Evolutionary conservation across 208 protist species (phyloP).

Genomic region (Trypanosoma lewisi): DNA sequence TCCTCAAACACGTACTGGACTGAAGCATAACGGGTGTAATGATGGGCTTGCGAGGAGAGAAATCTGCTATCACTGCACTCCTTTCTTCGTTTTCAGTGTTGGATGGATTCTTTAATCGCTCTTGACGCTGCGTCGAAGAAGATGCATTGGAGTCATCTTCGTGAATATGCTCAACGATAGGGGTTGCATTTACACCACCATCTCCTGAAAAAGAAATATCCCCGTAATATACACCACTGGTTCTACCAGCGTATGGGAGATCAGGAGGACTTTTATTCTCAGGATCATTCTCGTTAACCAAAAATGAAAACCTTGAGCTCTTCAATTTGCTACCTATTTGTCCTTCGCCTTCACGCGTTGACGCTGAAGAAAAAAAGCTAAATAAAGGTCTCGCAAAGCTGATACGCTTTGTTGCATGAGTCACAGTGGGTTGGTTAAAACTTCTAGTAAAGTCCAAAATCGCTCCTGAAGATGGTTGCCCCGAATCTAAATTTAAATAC

Average conservation of each 20-base stretch:
- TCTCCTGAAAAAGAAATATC: slow-evolving; percentile 22
- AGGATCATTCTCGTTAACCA: background rate
- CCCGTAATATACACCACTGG: slow-evolving; percentile 63
- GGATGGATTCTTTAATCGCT: background rate
- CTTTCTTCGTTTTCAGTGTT: background rate
- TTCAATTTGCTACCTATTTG: background rate
- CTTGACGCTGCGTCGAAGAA: background rate
- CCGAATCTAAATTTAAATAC: background rate
- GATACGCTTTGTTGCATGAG: slow-evolving; percentile 13
- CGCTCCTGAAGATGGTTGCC: background rate
- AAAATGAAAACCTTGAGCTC: background rate
- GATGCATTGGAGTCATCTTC: background rate
- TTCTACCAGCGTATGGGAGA: slow-evolving; percentile 40
- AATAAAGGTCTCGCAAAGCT: slow-evolving; percentile 18
- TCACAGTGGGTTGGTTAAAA: background rate
- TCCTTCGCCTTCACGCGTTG: background rate
- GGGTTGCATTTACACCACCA: background rate
- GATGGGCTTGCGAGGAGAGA: background rate
- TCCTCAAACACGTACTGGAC: background rate
- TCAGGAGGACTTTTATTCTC: slow-evolving; percentile 10
- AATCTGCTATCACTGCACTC: background rate
- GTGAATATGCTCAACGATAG: background rate
- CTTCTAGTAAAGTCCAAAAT: background rate
- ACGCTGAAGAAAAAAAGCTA: slow-evolving; percentile 6
- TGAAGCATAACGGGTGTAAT: background rate